Conservation (phyloP, 2,329 filamentous ascomycete species). For the Whalleya microplaca region DNA sequence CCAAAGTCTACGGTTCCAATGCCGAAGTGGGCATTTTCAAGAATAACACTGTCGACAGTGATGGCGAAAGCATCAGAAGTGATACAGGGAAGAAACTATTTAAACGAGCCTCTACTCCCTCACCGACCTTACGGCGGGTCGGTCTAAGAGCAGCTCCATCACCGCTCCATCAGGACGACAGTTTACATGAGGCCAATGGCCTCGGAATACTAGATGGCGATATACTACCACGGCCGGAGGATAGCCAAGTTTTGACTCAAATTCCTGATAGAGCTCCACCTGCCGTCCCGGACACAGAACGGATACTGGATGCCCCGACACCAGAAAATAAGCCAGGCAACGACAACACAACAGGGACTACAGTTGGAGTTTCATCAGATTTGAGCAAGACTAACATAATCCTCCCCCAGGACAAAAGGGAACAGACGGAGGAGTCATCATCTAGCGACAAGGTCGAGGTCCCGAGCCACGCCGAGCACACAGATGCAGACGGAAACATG, state of each 20-base stretch:
- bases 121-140: conserved; percentile 15
- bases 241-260: too few relatives aligned
- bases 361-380: neutral
- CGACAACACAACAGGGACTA: neutral
- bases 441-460: neutral
- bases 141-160: neutral
- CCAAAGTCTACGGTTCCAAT: conserved; percentile 27
- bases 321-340: neutral
- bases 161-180: neutral
- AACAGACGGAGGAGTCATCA: neutral
- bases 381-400: neutral
- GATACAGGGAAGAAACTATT: conserved; percentile 15
- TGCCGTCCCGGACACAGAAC: too few relatives aligned
- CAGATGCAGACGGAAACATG: too few relatives aligned
- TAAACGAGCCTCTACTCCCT: conserved; percentile 10
- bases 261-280: too few relatives aligned
- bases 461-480: conserved; percentile 2
- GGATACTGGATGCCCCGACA: neutral
- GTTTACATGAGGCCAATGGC: too few relatives aligned
- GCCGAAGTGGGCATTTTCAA: conserved; percentile 15
- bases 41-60: conserved; percentile 18
- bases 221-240: too few relatives aligned
- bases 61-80: conserved; percentile 15
- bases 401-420: neutral
- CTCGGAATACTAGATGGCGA: neutral